Base-by-base conservation (phyloP, 2,329 filamentous ascomycete species). In the Rachicladosporium sp. region DNA sequence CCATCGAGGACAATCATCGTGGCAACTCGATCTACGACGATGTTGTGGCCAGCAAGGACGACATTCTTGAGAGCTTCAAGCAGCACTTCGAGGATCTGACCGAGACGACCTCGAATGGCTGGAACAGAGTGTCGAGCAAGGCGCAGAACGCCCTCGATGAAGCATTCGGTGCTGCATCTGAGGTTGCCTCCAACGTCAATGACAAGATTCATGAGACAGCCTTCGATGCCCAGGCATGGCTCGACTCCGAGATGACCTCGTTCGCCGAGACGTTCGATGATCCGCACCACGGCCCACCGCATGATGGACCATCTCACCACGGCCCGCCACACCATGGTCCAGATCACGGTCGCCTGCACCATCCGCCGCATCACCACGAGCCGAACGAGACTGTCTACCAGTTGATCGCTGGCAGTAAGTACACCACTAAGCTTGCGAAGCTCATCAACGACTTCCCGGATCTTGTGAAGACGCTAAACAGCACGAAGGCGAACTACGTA, bases 331-430 rank as follows among this genome's bases (percentile, higher is more conserved):
- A 48, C 27, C 42, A 48, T 10, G 36, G 34, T 10, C 52, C 46
- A 11, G 61, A 57, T 11, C 54, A 54, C 38, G 52, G 51, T 12
- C 51, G 51, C 21, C 50, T 52, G 29, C 56, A 61, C 36, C 51
- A 55, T 31, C 57, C 60, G 29, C 58, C 59, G 29, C 60, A 64
- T 41, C 59, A 67, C 46, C 58, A 57, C 36, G 64, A 65, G 45
- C 67, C 74, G 4, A 81, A 86, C 55, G 63, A 71, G 55, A 93
- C 86, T 12, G 74, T 93, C 33, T 93, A 88, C 61, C 68, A 93
- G 60, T 65, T 88, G 44, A 84, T 94, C 59, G 67, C 73, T n/a
- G 65, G 73, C 51, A 81, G 74, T 65, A 82, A 87, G 52, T 73
- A 84, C 62, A 88, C 84, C 1, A 82, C 75, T 36, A 82, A 79